Base-by-base conservation (phyloP, 176 grass and related monocot species). In the Carex littledalei region DNA sequence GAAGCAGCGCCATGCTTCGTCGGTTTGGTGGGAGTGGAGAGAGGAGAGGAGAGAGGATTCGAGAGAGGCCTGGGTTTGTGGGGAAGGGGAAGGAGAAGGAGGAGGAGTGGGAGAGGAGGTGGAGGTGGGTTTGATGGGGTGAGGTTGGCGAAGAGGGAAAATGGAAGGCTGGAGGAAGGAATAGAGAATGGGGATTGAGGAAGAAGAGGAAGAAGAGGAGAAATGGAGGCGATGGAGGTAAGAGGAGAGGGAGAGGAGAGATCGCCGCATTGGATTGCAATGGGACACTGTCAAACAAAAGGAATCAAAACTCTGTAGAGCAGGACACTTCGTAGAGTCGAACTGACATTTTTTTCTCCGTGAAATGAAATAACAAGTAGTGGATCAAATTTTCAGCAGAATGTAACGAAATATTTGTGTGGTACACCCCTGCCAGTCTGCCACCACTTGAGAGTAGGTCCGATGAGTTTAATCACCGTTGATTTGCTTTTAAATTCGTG, bases 1-100 rank as follows among this genome's bases (percentile, higher is more conserved):
- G 89, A 98, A 98, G 75, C 86, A 85, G 83, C 90, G 88, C 95
- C 95, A 98, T 65, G 91, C 95, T 39, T 90, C 86, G 39, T 95
- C 95, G 31, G 89, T 72, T 57, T 81, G 68, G 79, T 81, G 84
- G 34, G 89, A 86, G 0, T 78, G 41, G 83, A 93, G 75, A 22
- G 91, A 77, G 34, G 88, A 78, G 41, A 95, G 77, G 9, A 98
- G 80, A 70, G 61, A 71, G 79, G 86, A 87, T 68, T 98, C 95
- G 41, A 98, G 88, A 63, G 84, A 67, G 71, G 56, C 56, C 74
- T 80, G 52, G 85, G 21, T 84, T 81, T 63, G 69, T 52, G 20
- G 79, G 22, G n/a, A 63, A 87, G 57, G 84, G 17, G n/a, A 84
- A 47, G 79, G 80, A 1, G 32, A 41, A 18, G 50, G 68, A 79